These are phyloP conservation scores for Suillus discolor DNA, from an alignment of 768 basidiomycete genomes.

Conservation along the genomic window DNA sequence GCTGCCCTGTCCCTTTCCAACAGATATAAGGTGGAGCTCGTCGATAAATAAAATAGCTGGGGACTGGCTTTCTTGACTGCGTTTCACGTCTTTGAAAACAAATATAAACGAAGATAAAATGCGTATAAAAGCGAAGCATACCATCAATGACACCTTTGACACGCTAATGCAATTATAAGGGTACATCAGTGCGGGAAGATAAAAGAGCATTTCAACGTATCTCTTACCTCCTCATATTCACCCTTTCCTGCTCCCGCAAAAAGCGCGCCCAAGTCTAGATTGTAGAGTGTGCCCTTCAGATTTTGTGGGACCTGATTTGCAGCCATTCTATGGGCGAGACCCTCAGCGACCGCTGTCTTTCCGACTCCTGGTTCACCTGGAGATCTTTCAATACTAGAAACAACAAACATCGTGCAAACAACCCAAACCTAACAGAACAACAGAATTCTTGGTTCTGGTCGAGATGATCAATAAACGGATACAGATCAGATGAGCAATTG, in stretches of 20 bases:
- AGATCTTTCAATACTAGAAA: background rate
- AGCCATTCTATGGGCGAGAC: conserved; percentile 13
- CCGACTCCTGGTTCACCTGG: conserved; percentile 15
- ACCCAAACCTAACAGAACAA: conserved; percentile 11
- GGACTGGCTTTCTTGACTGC: conserved; percentile 14
- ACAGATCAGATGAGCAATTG: background rate
- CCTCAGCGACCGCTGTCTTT: conserved; percentile 13
- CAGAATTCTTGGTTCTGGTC: conserved; percentile 13
- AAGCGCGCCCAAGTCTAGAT: conserved; percentile 11
- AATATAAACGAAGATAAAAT: conserved; percentile 24
- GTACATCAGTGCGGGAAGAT: background rate
- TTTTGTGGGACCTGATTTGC: conserved; percentile 12
- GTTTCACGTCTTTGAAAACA: conserved; percentile 31
- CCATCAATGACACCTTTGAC: conserved; percentile 15
- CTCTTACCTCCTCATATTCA: conserved; percentile 14
- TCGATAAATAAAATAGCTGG: conserved; percentile 16
- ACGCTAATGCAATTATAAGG: conserved; percentile 6
- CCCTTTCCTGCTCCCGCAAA: conserved; percentile 15
- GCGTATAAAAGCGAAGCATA: background rate
- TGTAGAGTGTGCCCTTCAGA: conserved; percentile 12
- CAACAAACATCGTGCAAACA: background rate
- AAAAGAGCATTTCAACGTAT: background rate
- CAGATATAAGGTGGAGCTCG: conserved; percentile 14
- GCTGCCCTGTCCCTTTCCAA: conserved; percentile 11
- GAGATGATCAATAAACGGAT: background rate